Base-by-base conservation (phyloP, 768 basidiomycete genomes). In the Termitomyces sp. region DNA sequence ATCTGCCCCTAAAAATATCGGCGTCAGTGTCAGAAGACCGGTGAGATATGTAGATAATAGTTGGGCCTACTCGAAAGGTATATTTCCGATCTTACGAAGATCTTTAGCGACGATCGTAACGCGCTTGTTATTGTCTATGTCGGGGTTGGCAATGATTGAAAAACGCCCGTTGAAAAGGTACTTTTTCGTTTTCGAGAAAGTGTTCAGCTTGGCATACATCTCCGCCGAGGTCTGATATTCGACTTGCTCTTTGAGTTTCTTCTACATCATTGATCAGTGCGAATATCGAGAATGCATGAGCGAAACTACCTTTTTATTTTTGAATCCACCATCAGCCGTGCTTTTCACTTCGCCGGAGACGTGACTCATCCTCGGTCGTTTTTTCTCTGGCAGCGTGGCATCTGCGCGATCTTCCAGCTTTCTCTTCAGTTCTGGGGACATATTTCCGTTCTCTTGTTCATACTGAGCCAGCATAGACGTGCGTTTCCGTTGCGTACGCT, bases 191-290 rank as follows among this genome's bases (percentile, higher is more conserved):
- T 59, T 59, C 0, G 58, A 43, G 8, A 36, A 33, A 5, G 16
- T 8, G 49, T 63, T 67, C 33, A 69, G 56, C 2, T 64, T 63
- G 2, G 63, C 60, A 61, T 72, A 73, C 36, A 73, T 65, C 3
- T 63, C 64, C 4, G 59, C 59, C 12, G 73, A 71, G 5, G 60
- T 66, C 57, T 71, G 72, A 30, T 70, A 74, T 57, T 73, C 70
- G 26, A 33, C 47, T 26, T 32, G 14, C 9, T 49, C n/a, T 33
- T 28, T 20, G 6, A 5, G n/a, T 14, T 55, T 46, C 9, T 28
- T 40, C 54, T 46, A 38, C 10, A 28, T 16, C 20, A 40, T 12
- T 1, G 20, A n/a, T 55, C 45, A 38, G 46, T 16, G 6, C 2
- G 8, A 28, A 35, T 16, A 56, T 28, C 14, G 9, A n/a, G 1